Evolutionary conservation across 2,329 filamentous ascomycete species (phyloP).

Genomic region (Fusarium armeniacum): DNA sequence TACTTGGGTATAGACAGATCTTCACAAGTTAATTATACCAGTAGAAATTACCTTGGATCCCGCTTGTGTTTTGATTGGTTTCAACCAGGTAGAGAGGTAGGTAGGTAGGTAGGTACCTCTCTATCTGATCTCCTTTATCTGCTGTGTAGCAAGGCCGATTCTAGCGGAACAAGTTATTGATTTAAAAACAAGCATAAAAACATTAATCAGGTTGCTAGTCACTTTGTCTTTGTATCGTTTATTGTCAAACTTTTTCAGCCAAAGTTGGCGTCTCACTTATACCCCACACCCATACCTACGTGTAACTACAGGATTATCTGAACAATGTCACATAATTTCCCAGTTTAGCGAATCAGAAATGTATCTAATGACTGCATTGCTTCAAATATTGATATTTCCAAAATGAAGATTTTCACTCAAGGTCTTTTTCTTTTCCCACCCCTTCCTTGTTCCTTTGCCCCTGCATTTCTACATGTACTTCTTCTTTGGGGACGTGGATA

Average conservation of each 20-base stretch:
- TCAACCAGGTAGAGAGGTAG: background rate
- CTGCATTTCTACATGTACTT: conserved; percentile 31
- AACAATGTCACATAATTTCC: conserved; percentile 29
- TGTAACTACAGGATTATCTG: conserved; percentile 13
- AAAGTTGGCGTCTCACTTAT: conserved; percentile 17
- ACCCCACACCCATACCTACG: conserved; percentile 9
- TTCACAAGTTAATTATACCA: background rate
- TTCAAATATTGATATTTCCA: conserved; percentile 2
- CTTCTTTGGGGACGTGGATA: conserved; percentile 39
- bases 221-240: conserved; percentile 16
- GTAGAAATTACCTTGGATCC: background rate
- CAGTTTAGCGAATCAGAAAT: conserved; percentile 30
- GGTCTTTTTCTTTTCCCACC: background rate
- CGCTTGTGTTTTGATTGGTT: background rate
- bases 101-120: background rate
- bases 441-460: conserved; percentile 10
- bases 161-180: background rate
- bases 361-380: conserved; percentile 9
- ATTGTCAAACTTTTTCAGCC: conserved; percentile 27
- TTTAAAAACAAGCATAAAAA: conserved; percentile 11
- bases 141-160: background rate
- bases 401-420: conserved; percentile 27
- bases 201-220: conserved; percentile 1
- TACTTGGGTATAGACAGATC: background rate
- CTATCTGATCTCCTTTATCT: background rate